These are phyloP conservation scores for Rhodotorula sp. DNA, from an alignment of 1,284 basidiomycete genomes.

Conservation along the genomic window DNA sequence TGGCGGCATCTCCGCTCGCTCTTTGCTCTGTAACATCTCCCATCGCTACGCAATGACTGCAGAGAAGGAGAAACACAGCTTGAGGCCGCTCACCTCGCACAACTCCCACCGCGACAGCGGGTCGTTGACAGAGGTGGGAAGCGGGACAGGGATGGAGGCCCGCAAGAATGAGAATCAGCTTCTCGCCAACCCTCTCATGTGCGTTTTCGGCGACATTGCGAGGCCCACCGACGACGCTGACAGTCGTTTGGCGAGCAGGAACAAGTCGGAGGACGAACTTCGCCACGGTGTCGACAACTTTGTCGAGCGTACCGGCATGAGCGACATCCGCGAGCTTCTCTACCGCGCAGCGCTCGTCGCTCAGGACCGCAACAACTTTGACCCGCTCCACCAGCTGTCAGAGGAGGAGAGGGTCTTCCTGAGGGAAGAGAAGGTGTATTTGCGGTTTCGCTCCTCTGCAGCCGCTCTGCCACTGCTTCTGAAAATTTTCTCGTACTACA, in stretches of 20 bases:
- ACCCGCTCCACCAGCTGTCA: conserved; percentile 40
- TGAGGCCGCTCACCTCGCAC: too few relatives aligned
- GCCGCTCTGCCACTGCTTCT: too few relatives aligned
- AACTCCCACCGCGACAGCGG: too few relatives aligned
- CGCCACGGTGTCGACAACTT: conserved; percentile 23
- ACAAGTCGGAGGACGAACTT: conserved; percentile 16
- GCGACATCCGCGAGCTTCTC: conserved; percentile 18
- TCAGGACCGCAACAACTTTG: conserved; percentile 37
- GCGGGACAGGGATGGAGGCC: too few relatives aligned
- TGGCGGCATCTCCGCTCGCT: too few relatives aligned
- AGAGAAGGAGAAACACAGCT: too few relatives aligned
- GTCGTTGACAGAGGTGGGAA: too few relatives aligned
- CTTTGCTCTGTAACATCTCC: too few relatives aligned
- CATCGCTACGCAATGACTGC: too few relatives aligned
- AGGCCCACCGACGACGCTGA: too few relatives aligned
- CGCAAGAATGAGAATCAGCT: background rate
- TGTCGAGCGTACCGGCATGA: background rate
- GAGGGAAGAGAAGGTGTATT: conserved; percentile 36
- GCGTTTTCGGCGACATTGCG: background rate
- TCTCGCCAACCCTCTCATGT: conserved; percentile 6
- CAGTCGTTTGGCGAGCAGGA: background rate
- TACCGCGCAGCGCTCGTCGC: conserved; percentile 30
- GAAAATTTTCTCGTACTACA: background rate
- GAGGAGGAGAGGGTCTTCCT: conserved; percentile 45
- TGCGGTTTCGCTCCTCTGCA: background rate